Evolutionary conservation across 148 eudicot species (phyloP).

Genomic region (Cornus kousa): DNA sequence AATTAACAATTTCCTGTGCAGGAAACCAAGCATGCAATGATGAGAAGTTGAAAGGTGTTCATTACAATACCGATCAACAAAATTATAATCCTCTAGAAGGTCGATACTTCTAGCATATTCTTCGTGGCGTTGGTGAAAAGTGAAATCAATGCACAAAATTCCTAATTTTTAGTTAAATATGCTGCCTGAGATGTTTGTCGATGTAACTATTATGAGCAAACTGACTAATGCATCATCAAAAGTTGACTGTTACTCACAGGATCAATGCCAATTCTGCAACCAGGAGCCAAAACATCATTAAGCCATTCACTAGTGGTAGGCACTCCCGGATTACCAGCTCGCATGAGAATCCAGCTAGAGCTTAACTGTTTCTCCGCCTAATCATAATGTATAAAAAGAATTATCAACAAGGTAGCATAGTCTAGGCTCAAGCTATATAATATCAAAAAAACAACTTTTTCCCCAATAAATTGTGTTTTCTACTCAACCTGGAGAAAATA

Average conservation of each 20-base stretch:
- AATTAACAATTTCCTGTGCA: conserved; percentile 1
- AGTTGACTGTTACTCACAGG: conserved; percentile 70
- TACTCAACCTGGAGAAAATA: conserved; percentile 85
- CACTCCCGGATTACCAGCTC: conserved; percentile 90
- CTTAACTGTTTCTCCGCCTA: conserved; percentile 94
- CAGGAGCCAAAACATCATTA: conserved; percentile 75
- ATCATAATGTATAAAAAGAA: conserved; percentile 6
- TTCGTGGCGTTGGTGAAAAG: background rate
- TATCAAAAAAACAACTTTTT: background rate
- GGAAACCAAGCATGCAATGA: background rate
- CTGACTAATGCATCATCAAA: background rate
- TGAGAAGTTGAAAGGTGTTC: background rate
- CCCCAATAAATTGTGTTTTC: background rate
- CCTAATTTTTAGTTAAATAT: background rate
- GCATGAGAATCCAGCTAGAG: conserved; percentile 92
- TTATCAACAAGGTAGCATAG: background rate
- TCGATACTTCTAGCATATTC: background rate
- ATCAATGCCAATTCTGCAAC: conserved; percentile 93
- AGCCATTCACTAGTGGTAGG: conserved; percentile 95
- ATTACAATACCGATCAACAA: background rate
- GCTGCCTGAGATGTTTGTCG: background rate
- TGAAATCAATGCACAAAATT: background rate
- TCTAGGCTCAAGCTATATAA: background rate
- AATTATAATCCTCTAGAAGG: background rate
- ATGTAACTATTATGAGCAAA: background rate